Conservation (phyloP, 805 yeast species). For the Ogataea paradorogensis region DNA sequence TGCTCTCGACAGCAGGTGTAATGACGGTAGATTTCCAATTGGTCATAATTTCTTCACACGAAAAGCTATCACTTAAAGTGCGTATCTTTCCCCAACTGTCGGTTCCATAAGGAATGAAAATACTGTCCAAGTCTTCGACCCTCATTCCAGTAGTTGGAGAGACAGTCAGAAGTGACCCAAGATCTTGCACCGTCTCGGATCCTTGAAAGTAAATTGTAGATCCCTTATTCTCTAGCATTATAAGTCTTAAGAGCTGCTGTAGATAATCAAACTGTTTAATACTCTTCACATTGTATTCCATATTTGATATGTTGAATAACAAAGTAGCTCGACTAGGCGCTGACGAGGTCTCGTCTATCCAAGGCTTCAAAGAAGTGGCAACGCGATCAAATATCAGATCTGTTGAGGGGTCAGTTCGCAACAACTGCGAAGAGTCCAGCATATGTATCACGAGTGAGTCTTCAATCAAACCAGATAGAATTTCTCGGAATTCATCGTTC, state of each 20-base stretch:
- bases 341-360: neutral
- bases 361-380: neutral
- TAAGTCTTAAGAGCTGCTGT: slow-evolving; percentile 26
- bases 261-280: slow-evolving; percentile 22
- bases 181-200: neutral
- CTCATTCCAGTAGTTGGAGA: slow-evolving; percentile 1
- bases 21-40: slow-evolving; percentile 11
- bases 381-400: slow-evolving; percentile 1
- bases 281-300: slow-evolving; percentile 19
- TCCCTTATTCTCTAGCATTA: slow-evolving; percentile 15
- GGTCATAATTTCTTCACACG: slow-evolving; percentile 20
- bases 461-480: neutral
- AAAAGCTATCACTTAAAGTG: slow-evolving; percentile 34
- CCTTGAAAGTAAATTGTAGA: slow-evolving; percentile 10
- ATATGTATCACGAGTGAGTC: neutral
- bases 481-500: neutral
- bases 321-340: slow-evolving; percentile 1
- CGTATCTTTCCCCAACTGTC: slow-evolving; percentile 54
- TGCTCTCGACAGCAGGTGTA: slow-evolving; percentile 4
- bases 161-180: neutral
- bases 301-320: slow-evolving; percentile 10
- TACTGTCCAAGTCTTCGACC: slow-evolving; percentile 17
- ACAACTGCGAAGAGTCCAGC: neutral
- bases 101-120: slow-evolving; percentile 44
- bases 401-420: neutral